Evolutionary conservation across 352 stramenopile genomes (phyloP).

Genomic region (Phytophthora palmivora): DNA sequence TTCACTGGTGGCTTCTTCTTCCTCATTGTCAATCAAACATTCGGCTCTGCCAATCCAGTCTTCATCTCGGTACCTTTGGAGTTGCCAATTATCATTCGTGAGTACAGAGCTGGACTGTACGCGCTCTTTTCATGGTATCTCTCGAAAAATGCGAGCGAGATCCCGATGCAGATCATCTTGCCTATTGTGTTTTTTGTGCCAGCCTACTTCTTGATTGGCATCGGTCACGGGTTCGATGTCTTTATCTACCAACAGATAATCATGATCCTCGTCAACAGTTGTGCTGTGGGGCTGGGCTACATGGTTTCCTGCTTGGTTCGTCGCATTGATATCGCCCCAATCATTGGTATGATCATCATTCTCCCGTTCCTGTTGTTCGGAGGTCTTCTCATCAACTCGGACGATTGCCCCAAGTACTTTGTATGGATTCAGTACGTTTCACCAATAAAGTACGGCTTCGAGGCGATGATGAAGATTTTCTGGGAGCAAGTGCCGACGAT

Average conservation of each 20-base stretch:
- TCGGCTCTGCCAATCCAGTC: slow-evolving; percentile 41
- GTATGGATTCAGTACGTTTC: slow-evolving; percentile 56
- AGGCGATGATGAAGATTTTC: slow-evolving; percentile 58
- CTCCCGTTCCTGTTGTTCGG: slow-evolving; percentile 57
- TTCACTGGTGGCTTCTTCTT: slow-evolving; percentile 60
- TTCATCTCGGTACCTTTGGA: too few relatives aligned
- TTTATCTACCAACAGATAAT: slow-evolving; percentile 50
- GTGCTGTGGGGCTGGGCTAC: slow-evolving; percentile 47
- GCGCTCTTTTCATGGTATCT: slow-evolving; percentile 28
- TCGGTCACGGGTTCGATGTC: slow-evolving; percentile 40
- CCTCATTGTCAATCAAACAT: slow-evolving; percentile 47
- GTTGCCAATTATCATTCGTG: slow-evolving; percentile 48
- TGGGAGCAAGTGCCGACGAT: slow-evolving; percentile 48
- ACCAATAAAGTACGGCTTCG: slow-evolving; percentile 58
- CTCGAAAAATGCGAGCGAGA: slow-evolving; percentile 62
- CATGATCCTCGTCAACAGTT: slow-evolving; percentile 47
- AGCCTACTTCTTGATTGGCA: slow-evolving; percentile 50
- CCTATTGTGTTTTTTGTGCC: slow-evolving; percentile 50
- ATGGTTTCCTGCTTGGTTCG: slow-evolving; percentile 46
- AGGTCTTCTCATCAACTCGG: slow-evolving; percentile 47
- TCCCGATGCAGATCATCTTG: slow-evolving; percentile 51
- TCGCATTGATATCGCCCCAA: slow-evolving; percentile 40
- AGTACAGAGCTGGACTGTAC: slow-evolving; percentile 51
- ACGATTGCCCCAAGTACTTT: slow-evolving; percentile 56
- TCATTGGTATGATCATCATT: slow-evolving; percentile 45